phyloP scores from a whole-genome alignment of 352 stramenopile genomes.

The Phytopythium mirpurense region DNA sequence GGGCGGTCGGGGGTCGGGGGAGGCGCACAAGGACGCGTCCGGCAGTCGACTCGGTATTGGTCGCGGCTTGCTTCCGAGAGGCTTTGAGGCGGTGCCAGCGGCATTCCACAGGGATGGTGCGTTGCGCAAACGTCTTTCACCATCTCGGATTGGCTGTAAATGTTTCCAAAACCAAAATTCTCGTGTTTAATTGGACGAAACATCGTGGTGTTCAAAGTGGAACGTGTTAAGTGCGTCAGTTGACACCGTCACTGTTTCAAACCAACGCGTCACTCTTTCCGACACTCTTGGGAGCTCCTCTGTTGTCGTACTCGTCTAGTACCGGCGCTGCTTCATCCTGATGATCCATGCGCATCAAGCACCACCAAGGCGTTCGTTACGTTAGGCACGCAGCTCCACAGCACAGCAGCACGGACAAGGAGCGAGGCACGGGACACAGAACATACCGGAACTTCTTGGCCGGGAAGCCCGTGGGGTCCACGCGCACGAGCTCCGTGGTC shows the following conservation, averaged over 20 bases:
- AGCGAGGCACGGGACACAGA: conserved; percentile 13
- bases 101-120: too few species aligned
- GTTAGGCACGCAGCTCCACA: background rate
- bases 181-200: conserved; percentile 14
- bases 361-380: too few species aligned
- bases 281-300: background rate
- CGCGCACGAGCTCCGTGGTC: conserved; percentile 73
- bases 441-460: conserved; percentile 81
- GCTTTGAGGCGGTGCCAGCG: too few species aligned
- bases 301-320: conserved; percentile 26
- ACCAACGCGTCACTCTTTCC: conserved; percentile 4
- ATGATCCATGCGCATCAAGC: background rate
- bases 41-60: background rate
- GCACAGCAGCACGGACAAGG: background rate
- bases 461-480: conserved; percentile 83
- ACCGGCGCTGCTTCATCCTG: conserved; percentile 70
- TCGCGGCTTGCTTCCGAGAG: background rate
- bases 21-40: background rate
- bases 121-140: conserved; percentile 17
- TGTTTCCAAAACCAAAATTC: too few species aligned
- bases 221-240: conserved; percentile 4
- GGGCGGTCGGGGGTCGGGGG: background rate
- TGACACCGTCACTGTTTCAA: background rate
- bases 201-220: background rate
- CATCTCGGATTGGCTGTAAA: too few species aligned